Base-by-base conservation (phyloP, 352 stramenopile genomes). In the Globisporangium paddicum region DNA sequence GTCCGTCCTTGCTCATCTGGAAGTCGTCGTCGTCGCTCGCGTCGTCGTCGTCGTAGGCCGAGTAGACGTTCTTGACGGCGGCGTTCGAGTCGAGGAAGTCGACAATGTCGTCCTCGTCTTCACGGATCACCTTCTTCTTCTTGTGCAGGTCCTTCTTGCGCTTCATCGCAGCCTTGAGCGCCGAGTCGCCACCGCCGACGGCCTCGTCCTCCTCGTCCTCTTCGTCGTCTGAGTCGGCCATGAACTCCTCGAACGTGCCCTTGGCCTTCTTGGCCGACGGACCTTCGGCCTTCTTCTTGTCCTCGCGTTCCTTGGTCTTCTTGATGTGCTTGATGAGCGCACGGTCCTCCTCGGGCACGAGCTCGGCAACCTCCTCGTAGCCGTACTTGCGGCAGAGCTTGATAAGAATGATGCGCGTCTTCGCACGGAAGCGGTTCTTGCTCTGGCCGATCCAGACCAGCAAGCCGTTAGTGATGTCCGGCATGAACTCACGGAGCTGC, bases 321-420 rank as follows among this genome's bases (percentile, higher is more conserved):
- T 97, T 93, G 64, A 98, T 98, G 72, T 98, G 93, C 62, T 89
- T 96, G 58, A 98, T 95, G 30, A 98, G 64, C 32, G 91, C 85
- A 25, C 73, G 82, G 64, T 98, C 93, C 49, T 93, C 88, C 35
- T 89, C 77, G 0, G 95, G 93, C 50, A 98, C 86, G 1, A 98
- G 71, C 51, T 79, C 87, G 25, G 88, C 85, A 46, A 98, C 73
- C 26, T 87, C 72, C 9, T 98, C 93, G 75, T 97, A 98, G 32
- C 93, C 93, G 66, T 96, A 98, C 56, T 96, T 89, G 52, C 92
- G 82, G 51, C 96, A 96, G 28, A 98, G 75, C 62, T 98, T 98
- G 66, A 97, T 98, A 2, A 98, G 75, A 63, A 98, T 98, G 62
- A 98, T 98, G 35, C 96, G 82, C 42, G 82, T 98, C 75, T 98